Evolutionary conservation across 352 stramenopile genomes (phyloP).

Genomic region (Globisporangium solare): DNA sequence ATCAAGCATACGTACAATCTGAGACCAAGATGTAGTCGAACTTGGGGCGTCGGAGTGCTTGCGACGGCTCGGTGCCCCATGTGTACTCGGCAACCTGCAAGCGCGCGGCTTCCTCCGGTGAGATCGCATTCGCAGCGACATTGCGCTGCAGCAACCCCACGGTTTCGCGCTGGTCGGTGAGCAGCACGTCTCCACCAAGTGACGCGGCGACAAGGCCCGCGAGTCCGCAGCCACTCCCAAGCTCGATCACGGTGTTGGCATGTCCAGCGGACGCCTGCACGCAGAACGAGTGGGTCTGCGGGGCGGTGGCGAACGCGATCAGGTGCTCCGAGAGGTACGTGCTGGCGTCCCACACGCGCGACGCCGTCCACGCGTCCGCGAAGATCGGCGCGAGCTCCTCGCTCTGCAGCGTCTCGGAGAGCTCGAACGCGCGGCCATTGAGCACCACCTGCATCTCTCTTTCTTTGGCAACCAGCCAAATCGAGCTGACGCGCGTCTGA

Average conservation of each 20-base stretch:
- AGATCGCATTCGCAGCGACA: slow-evolving; percentile 36
- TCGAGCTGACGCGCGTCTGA: slow-evolving; percentile 1
- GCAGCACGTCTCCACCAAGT: slow-evolving; percentile 59
- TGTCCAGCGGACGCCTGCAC: slow-evolving; percentile 5
- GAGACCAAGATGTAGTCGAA: slow-evolving; percentile 74
- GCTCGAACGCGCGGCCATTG: slow-evolving; percentile 37
- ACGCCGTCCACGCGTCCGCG: slow-evolving; percentile 76
- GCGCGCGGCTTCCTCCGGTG: slow-evolving; percentile 27
- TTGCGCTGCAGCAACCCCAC: slow-evolving; percentile 69
- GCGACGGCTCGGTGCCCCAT: slow-evolving; percentile 42
- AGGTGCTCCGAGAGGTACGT: slow-evolving; percentile 63
- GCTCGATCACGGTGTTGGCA: slow-evolving; percentile 47
- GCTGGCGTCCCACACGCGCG: slow-evolving; percentile 68
- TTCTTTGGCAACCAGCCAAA: neutral
- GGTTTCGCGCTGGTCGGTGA: slow-evolving; percentile 68
- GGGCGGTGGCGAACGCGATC: slow-evolving; percentile 25
- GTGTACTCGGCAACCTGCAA: slow-evolving; percentile 50
- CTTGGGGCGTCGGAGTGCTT: slow-evolving; percentile 18
- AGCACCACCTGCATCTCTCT: slow-evolving; percentile 40
- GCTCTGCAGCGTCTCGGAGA: slow-evolving; percentile 76
- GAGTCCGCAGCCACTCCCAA: slow-evolving; percentile 78
- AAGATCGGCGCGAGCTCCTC: slow-evolving; percentile 78
- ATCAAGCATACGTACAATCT: slow-evolving; percentile 44
- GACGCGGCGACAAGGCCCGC: slow-evolving; percentile 56
- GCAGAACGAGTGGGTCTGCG: slow-evolving; percentile 10